These are phyloP conservation scores for Verruconis gallopava DNA, from an alignment of 2,329 filamentous ascomycete species.

Conservation along the genomic window DNA sequence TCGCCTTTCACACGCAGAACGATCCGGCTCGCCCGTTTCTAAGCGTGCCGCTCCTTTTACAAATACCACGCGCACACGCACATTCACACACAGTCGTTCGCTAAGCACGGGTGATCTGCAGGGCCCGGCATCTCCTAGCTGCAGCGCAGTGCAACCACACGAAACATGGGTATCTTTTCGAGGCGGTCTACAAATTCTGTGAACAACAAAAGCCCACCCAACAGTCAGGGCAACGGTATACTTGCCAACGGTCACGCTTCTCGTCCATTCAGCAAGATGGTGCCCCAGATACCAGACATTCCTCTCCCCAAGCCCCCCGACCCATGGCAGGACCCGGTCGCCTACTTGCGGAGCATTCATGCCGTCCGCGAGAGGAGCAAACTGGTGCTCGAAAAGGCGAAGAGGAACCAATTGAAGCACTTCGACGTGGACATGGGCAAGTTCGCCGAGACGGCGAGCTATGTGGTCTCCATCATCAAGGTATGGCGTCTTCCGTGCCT, in stretches of 20 bases:
- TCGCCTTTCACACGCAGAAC: no score
- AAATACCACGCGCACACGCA: no score
- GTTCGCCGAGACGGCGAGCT: conserved; percentile 69
- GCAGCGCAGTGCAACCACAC: no score
- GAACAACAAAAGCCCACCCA: not conserved
- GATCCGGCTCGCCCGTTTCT: no score
- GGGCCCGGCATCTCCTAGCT: no score
- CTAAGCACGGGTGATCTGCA: no score
- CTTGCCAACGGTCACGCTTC: not conserved
- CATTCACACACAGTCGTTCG: no score
- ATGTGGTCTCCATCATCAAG: conserved; percentile 92
- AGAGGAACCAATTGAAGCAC: conserved; percentile 64
- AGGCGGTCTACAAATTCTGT: not conserved
- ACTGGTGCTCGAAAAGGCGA: conserved; percentile 63
- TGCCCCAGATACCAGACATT: conserved; percentile 4
- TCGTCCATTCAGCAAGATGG: not conserved
- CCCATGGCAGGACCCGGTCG: conserved; percentile 74
- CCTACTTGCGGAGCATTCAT: conserved; percentile 79
- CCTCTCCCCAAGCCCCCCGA: conserved; percentile 67
- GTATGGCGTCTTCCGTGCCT: conserved; percentile 45
- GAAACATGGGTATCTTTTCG: not conserved
- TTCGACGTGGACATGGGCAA: conserved; percentile 82
- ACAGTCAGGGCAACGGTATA: not conserved
- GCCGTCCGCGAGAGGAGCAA: conserved; percentile 70
- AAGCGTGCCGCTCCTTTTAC: no score